These are phyloP conservation scores for Fomitopsis pulvina DNA, from an alignment of 768 basidiomycete species.

Conservation along the genomic window DNA sequence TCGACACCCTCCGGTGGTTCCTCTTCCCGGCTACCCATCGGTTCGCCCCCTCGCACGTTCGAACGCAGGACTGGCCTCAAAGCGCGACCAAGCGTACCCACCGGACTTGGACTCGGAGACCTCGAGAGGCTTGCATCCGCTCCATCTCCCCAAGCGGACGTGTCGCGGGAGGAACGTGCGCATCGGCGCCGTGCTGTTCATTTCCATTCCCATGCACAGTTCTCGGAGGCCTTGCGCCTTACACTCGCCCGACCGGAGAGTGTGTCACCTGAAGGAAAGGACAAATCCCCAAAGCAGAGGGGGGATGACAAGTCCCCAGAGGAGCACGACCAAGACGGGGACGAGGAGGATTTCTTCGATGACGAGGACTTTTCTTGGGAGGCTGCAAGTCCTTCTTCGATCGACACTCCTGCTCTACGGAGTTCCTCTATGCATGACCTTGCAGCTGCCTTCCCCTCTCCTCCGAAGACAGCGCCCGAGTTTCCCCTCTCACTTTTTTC, in stretches of 20 bases:
- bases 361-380: slow-evolving; percentile 1
- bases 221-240: background rate
- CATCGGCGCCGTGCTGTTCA: slow-evolving; percentile 1
- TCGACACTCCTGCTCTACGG: slow-evolving; percentile 1
- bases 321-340: background rate
- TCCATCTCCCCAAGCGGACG: background rate
- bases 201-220: slow-evolving; percentile 2
- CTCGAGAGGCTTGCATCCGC: background rate
- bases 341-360: background rate
- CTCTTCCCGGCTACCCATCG: slow-evolving; percentile 2
- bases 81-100: background rate
- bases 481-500: background rate
- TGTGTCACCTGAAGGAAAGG: background rate
- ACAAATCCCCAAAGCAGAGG: background rate
- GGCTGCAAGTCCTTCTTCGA: background rate
- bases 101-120: slow-evolving; percentile 1
- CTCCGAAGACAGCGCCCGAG: background rate
- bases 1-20: background rate
- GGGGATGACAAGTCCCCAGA: background rate
- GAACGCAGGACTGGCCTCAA: background rate
- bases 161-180: slow-evolving; percentile 2
- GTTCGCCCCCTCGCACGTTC: background rate
- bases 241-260: background rate
- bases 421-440: slow-evolving; percentile 5
- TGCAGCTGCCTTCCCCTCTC: slow-evolving; percentile 5